phyloP scores from a whole-genome alignment of 306 rosid species.

The Pterocarpus macrocarpus region DNA sequence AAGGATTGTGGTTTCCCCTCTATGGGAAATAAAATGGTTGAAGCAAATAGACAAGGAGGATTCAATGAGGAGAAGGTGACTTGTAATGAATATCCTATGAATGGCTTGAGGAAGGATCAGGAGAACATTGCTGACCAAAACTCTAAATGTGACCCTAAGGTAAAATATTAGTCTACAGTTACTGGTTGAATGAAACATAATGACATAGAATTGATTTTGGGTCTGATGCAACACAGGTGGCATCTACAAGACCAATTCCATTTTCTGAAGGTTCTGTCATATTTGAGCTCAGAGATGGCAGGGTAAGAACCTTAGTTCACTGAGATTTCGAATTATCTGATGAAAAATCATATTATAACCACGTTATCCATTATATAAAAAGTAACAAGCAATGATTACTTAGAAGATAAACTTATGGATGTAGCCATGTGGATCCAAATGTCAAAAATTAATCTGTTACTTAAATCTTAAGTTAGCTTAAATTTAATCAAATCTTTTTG shows the following conservation, averaged over 20 bases:
- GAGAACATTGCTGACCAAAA: slow-evolving; percentile 38
- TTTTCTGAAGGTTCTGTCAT: slow-evolving; percentile 77
- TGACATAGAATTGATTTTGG: slow-evolving; percentile 40
- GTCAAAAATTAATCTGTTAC: too few species aligned
- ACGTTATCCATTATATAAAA: slow-evolving; percentile 18
- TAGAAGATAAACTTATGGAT: slow-evolving; percentile 3
- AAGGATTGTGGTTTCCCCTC: slow-evolving; percentile 76
- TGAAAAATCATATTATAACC: background rate
- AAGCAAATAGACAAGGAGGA: slow-evolving; percentile 46
- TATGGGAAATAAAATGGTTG: slow-evolving; percentile 44
- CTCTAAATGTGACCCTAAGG: slow-evolving; percentile 78
- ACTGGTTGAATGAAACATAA: background rate
- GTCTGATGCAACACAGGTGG: slow-evolving; percentile 65
- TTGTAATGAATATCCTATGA: slow-evolving; percentile 53
- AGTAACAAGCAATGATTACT: background rate
- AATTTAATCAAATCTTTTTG: slow-evolving; percentile 1
- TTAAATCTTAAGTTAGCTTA: background rate
- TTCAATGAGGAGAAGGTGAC: slow-evolving; percentile 42
- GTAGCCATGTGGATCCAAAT: slow-evolving; percentile 1
- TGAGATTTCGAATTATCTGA: slow-evolving; percentile 29
- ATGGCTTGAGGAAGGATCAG: slow-evolving; percentile 49
- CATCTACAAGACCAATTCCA: slow-evolving; percentile 80
- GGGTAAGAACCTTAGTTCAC: slow-evolving; percentile 66
- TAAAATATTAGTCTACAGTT: slow-evolving; percentile 34
- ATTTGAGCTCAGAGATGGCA: slow-evolving; percentile 90